Evolutionary conservation across 1,284 basidiomycete species (phyloP).

Genomic region (Cutaneotrichosporon cutaneum): DNA sequence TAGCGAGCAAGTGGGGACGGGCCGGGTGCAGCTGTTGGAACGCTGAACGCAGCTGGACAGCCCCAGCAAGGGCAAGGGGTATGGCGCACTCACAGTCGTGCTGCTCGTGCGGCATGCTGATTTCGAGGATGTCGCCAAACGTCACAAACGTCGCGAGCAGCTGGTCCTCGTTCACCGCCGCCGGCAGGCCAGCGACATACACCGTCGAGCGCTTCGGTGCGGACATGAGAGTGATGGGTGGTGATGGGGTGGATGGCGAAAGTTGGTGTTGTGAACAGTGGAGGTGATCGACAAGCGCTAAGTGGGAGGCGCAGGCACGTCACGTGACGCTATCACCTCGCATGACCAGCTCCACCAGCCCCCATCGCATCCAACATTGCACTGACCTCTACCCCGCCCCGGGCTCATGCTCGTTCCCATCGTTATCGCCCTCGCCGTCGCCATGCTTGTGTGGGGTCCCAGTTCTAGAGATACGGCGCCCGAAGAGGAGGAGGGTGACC

Average conservation of each 20-base stretch:
- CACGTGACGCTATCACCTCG: background rate
- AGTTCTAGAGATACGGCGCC: background rate
- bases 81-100: conserved; percentile 48
- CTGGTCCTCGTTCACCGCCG: conserved; percentile 48
- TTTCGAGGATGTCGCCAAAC: conserved; percentile 53
- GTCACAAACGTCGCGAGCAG: conserved; percentile 51
- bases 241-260: background rate
- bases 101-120: conserved; percentile 46
- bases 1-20: conserved; percentile 5
- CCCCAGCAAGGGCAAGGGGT: too few relatives aligned
- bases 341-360: background rate
- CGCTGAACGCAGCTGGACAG: too few relatives aligned
- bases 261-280: too few relatives aligned
- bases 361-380: background rate
- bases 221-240: background rate
- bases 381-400: background rate
- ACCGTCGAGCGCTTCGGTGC: conserved; percentile 42
- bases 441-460: background rate
- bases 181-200: conserved; percentile 47
- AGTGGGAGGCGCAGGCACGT: background rate
- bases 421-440: background rate
- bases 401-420: background rate
- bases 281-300: background rate
- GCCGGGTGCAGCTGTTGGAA: too few relatives aligned
- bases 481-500: background rate